phyloP scores from a whole-genome alignment of 495 filamentous ascomycete genomes.

The Talaromyces adpressus region DNA sequence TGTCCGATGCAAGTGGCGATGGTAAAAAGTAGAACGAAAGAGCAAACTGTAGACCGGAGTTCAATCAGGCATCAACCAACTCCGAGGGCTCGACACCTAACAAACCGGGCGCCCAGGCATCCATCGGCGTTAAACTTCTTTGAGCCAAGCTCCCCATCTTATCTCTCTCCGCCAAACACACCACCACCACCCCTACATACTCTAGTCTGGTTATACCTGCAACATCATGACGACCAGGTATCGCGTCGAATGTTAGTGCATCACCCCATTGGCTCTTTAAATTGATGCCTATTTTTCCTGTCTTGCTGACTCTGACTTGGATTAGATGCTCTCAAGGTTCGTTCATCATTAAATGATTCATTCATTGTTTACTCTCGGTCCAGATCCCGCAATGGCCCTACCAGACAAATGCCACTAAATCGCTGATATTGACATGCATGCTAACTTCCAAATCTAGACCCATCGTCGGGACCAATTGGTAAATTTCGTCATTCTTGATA shows the following conservation, averaged over 20 bases:
- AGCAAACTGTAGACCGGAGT: background rate
- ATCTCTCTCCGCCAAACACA: background rate
- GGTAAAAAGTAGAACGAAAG: background rate
- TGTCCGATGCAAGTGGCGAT: no score
- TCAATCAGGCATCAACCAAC: background rate
- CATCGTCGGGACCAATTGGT: constrained; percentile 86
- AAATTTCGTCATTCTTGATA: constrained; percentile 14
- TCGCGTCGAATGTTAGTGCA: constrained; percentile 71
- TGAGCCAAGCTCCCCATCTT: background rate
- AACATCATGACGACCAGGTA: constrained; percentile 73
- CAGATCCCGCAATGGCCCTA: background rate
- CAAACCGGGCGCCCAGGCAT: background rate
- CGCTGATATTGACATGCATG: background rate
- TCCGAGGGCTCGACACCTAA: background rate
- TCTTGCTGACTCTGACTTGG: constrained; percentile 14
- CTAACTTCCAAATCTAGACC: constrained; percentile 36
- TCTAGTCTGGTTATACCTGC: background rate
- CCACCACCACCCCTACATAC: background rate
- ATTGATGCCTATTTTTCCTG: constrained; percentile 6
- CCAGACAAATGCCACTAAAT: background rate
- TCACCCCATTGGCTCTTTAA: constrained; percentile 8
- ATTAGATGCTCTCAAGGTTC: constrained; percentile 73
- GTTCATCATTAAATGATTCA: constrained; percentile 17
- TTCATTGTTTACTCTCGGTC: background rate
- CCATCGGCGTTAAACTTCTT: background rate